Evolutionary conservation across 768 basidiomycete species (phyloP), one percentile per base, ranked within the genome.

Genomic region (Amyloporia xantha): DNA sequence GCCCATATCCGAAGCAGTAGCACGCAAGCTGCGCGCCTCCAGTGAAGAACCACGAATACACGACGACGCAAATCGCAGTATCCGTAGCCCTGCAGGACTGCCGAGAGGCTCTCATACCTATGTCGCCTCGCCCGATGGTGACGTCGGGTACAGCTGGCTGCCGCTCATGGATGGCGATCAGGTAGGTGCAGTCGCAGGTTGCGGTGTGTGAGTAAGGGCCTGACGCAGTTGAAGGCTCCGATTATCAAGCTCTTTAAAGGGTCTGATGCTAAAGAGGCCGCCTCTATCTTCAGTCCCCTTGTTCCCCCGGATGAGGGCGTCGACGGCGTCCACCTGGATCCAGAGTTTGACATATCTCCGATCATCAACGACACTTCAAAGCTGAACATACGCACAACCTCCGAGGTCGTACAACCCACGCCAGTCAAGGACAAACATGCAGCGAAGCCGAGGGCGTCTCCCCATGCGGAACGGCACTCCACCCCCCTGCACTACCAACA

Each of bases 1-100:
- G 43, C 70, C 73, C 1, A 66, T 89, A 9, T 65, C 74, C 7
- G 68, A 70, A 25, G 72, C 76, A 28, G 75, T 77, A 67, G 68
- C 73, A 4, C 74, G 78, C 17, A 72, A 64, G 49, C 65, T 82
- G 40, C 64, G 68, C 69, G 60, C 72, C 74, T 51, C 59, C 74
- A 37, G 44, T 42, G 42, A 44, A 27, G 47, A 19, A 23, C 5
- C 41, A 9, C 12, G 41, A 12, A 12, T 43, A 9, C 23, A 24
- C 13, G 47, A 48, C 23, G 36, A 48, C 15, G 24, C 15, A n/a
- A n/a, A n/a, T n/a, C n/a, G n/a, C n/a, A n/a, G n/a, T 7, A 7
- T 33, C 30, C 30, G 15, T 15, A 33, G 30, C 30, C 30, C 30
- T 7, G 30, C 38, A 17, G 38, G 38, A 7, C 38, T 39, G 13